Evolutionary conservation across 2,329 filamentous ascomycete genomes (phyloP).

Genomic region (Paraphaeosphaeria minitans): DNA sequence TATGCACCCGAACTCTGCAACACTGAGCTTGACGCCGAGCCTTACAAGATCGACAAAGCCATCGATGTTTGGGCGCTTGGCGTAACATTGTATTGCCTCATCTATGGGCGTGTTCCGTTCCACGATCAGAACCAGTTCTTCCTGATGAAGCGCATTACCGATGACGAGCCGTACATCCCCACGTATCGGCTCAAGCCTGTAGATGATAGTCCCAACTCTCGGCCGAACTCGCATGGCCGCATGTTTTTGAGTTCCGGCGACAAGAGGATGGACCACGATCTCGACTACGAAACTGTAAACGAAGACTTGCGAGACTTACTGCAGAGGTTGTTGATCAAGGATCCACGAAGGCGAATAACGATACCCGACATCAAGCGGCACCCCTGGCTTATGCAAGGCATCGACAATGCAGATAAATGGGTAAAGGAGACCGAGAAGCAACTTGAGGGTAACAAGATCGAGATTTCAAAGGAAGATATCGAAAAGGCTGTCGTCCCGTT

Average conservation of each 20-base stretch:
- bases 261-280: constrained; percentile 71
- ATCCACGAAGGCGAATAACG: constrained; percentile 85
- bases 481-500: constrained; percentile 83
- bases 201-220: constrained; percentile 52
- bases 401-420: constrained; percentile 78
- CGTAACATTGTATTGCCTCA: constrained; percentile 92
- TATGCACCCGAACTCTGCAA: constrained; percentile 97
- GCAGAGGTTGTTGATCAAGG: constrained; percentile 80
- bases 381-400: constrained; percentile 82
- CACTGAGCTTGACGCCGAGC: constrained; percentile 70
- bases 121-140: constrained; percentile 89
- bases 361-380: constrained; percentile 93
- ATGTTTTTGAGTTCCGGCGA: constrained; percentile 65
- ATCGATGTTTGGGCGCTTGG: constrained; percentile 98
- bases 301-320: constrained; percentile 80
- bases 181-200: constrained; percentile 78
- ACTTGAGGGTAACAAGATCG: constrained; percentile 81
- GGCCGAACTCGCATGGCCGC: constrained; percentile 53
- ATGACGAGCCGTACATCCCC: constrained; percentile 89
- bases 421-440: constrained; percentile 87
- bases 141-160: constrained; percentile 90
- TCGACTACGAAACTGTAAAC: constrained; percentile 85
- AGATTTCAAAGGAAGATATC: constrained; percentile 91
- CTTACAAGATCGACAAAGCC: constrained; percentile 83
- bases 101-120: constrained; percentile 93